Base-by-base conservation (phyloP, 108 stramenopile genomes). In the Discostella stelligeroides region DNA sequence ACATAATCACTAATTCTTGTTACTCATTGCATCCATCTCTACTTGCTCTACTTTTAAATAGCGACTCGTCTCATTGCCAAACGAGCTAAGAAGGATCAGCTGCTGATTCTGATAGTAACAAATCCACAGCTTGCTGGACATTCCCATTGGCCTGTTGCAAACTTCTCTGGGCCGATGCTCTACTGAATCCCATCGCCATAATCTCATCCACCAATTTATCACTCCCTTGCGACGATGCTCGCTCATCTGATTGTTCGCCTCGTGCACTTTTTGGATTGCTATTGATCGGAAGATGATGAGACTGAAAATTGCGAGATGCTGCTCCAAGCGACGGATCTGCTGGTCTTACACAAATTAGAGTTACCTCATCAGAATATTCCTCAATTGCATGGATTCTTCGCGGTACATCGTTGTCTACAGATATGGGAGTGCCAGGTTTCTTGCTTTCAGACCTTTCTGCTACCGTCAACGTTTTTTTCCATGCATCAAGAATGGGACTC, bases 71-170 rank as follows among this genome's bases (percentile, higher is more conserved):
- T n/a, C n/a, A n/a, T n/a, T n/a, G n/a, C n/a, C n/a, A n/a, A n/a
- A n/a, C 34, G 3, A 34, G 6, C 6, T 34, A 34, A 6, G 34
- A 6, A 34, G 34, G 34, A 34, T 54, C 53, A 25, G 25, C 4
- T 51, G 65, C 4, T 51, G 65, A 49, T 46, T 61, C 72, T 9
- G 72, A 73, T 15, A 80, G 56, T 27, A 80, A 59, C 79, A 80
- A 73, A 23, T 56, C 64, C 27, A 67, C 57, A 7, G 79, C 79
- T 14, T 69, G 39, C 38, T 80, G 34, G 18, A 80, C 39, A 47
- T 73, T 42, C 27, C 68, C 68, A 20, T 80, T 47, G 34, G 79
- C 67, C 68, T 69, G 38, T 15, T 25, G 41, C 47, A 80, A 43
- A 45, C 68, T 63, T 0, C 61, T 45, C 48, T 63, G 30, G 10